These are phyloP conservation scores for Dichotomocladium elegans DNA, from an alignment of 371 early-diverging fungal species.

Conservation along the genomic window DNA sequence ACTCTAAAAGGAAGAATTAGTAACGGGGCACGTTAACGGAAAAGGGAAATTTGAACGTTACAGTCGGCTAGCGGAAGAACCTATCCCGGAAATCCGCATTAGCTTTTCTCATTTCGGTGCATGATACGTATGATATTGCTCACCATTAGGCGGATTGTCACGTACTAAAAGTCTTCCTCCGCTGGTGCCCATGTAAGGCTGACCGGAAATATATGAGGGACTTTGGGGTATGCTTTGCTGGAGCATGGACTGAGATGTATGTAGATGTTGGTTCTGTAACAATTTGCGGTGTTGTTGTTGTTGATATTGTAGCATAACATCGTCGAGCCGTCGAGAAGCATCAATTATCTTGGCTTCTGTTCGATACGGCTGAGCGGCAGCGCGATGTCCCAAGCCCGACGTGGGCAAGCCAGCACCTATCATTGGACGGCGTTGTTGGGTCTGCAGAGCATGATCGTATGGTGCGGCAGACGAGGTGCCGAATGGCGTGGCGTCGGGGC, in stretches of 20 bases:
- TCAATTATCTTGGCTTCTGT: slow-evolving; percentile 42
- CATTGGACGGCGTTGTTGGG: slow-evolving; percentile 20
- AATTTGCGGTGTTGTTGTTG: slow-evolving; percentile 30
- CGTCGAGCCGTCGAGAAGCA: slow-evolving; percentile 40
- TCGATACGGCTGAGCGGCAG: slow-evolving; percentile 22
- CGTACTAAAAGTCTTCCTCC: slow-evolving; percentile 36
- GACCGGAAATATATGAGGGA: slow-evolving; percentile 22
- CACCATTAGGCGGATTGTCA: slow-evolving; percentile 30
- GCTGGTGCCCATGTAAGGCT: slow-evolving; percentile 21
- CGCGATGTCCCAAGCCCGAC: slow-evolving; percentile 16
- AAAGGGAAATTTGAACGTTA: slow-evolving; percentile 22
- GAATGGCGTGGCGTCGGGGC: slow-evolving; percentile 10
- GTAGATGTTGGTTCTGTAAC: slow-evolving; percentile 5
- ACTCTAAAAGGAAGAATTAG: slow-evolving; percentile 1
- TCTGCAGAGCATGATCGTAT: slow-evolving; percentile 14
- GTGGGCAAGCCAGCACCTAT: slow-evolving; percentile 27
- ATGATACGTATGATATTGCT: neutral
- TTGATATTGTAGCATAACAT: slow-evolving; percentile 49
- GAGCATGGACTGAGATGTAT: slow-evolving; percentile 6
- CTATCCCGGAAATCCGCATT: too few species aligned
- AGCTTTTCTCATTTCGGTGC: neutral
- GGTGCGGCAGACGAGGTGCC: slow-evolving; percentile 12
- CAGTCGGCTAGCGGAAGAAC: slow-evolving; percentile 25
- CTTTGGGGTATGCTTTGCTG: slow-evolving; percentile 17
- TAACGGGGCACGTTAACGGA: slow-evolving; percentile 27